These are phyloP conservation scores for Spinacia oleracea DNA, from an alignment of 179 eudicot species.

Conservation along the genomic window DNA sequence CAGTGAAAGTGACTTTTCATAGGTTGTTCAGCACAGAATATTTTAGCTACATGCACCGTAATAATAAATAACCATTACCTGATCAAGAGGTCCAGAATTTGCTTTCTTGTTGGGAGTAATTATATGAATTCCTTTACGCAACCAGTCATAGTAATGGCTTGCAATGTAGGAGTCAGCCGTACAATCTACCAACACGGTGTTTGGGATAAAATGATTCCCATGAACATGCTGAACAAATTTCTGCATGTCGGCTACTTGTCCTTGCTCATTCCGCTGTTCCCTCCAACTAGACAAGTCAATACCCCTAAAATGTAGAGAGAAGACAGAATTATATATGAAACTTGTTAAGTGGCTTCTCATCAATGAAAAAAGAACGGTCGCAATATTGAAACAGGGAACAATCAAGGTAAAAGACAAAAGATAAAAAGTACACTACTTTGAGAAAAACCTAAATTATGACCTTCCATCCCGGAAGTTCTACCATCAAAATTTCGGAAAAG, in stretches of 20 bases:
- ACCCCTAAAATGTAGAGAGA: constrained; percentile 46
- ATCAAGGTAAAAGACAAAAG: not conserved
- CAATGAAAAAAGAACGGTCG: not conserved
- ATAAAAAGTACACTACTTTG: not conserved
- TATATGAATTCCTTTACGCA: constrained; percentile 80
- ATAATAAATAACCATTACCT: constrained; percentile 57
- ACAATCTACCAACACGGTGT: constrained; percentile 86
- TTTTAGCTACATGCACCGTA: not conserved
- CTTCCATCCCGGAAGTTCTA: not conserved
- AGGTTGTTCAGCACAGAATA: not conserved
- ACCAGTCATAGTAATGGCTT: constrained; percentile 83
- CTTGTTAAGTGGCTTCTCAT: not conserved
- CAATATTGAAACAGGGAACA: not conserved
- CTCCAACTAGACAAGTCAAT: constrained; percentile 90
- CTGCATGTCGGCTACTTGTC: constrained; percentile 74
- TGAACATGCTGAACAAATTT: constrained; percentile 85
- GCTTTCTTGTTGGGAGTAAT: constrained; percentile 97
- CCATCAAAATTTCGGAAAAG: not conserved
- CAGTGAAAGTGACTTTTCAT: not conserved
- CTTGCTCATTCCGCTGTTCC: constrained; percentile 61
- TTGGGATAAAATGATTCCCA: constrained; percentile 89
- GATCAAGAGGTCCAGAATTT: constrained; percentile 98
- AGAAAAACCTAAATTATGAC: not conserved
- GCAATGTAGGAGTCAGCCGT: constrained; percentile 78
- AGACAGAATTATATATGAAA: not conserved